Base-by-base conservation (phyloP, 768 basidiomycete species). In the Leucosporidium creatinivorum region DNA sequence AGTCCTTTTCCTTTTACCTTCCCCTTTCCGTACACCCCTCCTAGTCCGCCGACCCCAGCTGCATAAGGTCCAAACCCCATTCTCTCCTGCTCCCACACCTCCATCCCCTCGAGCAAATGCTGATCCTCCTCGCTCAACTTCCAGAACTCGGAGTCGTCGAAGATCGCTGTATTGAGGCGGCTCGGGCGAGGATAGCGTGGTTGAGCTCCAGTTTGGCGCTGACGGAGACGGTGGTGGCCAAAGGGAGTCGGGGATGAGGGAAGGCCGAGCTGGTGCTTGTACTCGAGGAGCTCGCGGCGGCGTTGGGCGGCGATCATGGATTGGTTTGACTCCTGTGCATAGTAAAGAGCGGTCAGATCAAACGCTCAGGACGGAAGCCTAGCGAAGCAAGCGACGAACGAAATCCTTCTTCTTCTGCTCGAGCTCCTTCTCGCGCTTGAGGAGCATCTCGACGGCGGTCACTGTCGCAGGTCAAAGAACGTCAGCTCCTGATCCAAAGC, bases 241-340 rank as follows among this genome's bases (percentile, higher is more conserved):
- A 58, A 4, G 17, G 28, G 19, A 39, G 52, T 2, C 23, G 30
- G 55, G 0, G 33, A 10, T n/a, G 26, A 19, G 1, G 44, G 31
- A n/a, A 66, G 58, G 51, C 65, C 65, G 44, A 66, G 58, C 4
- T 44, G 18, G 30, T 61, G 58, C 30, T 61, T 66, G 58, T 60
- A 66, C 23, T 66, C 65, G 44, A 66, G 59, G 2, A 66, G 65
- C 23, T 66, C 58, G 15, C 65, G 65, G 1, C 65, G 60, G 52
- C 9, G 33, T 2, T 19, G 39, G 15, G 39, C 39, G 8, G 39
- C 39, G 39, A 44, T 44, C 39, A 44, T 44, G 39, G 39, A 44
- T 44, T 44, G 39, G 39, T 6, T 44, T 3, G 39, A 6, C 15
- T 44, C 39, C 39, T 44, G 39, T 17, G 33, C 13, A 8, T 44